These are phyloP conservation scores for Talaromyces atroroseus DNA, from an alignment of 2,329 filamentous ascomycete genomes.

Conservation along the genomic window DNA sequence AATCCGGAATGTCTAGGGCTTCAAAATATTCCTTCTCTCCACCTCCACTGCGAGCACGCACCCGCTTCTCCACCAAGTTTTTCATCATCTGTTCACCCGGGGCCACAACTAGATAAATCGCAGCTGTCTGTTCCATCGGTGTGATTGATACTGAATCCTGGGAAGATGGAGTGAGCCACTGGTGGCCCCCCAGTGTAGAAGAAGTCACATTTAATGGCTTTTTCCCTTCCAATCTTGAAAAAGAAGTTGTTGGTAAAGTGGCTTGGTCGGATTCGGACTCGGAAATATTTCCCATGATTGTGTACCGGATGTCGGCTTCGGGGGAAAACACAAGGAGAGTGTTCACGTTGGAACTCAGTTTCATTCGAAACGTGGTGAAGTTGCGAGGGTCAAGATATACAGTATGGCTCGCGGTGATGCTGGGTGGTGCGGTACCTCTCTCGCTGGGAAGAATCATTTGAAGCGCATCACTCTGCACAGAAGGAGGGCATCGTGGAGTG, in stretches of 20 bases:
- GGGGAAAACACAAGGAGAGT: constrained; percentile 26
- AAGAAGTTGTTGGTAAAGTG: not conserved
- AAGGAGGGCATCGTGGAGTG: constrained; percentile 22
- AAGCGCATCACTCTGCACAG: constrained; percentile 23
- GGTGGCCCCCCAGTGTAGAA: not conserved
- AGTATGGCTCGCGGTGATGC: constrained; percentile 23
- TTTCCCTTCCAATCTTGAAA: constrained; percentile 3
- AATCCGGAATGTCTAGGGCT: constrained; percentile 19
- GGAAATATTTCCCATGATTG: constrained; percentile 17
- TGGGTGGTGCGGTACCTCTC: constrained; percentile 14
- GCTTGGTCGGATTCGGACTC: constrained; percentile 9
- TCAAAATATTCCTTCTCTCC: constrained; percentile 22
- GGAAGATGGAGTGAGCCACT: constrained; percentile 22
- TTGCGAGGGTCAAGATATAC: constrained; percentile 28
- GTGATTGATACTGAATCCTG: constrained; percentile 22
- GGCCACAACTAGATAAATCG: constrained; percentile 24
- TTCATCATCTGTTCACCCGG: constrained; percentile 26
- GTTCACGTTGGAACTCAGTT: constrained; percentile 23
- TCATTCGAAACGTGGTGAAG: constrained; percentile 30
- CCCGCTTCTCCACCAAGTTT: constrained; percentile 21
- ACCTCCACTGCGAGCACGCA: constrained; percentile 19
- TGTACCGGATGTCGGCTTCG: constrained; percentile 24
- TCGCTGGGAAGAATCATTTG: constrained; percentile 21
- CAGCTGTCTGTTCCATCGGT: constrained; percentile 5
- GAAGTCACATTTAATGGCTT: not conserved